Percentiles rank a stretch among this genome's conserved stretches.
phyloP scores from a whole-genome alignment of 1,139 yeast species.

The Geotrichum australiense region DNA sequence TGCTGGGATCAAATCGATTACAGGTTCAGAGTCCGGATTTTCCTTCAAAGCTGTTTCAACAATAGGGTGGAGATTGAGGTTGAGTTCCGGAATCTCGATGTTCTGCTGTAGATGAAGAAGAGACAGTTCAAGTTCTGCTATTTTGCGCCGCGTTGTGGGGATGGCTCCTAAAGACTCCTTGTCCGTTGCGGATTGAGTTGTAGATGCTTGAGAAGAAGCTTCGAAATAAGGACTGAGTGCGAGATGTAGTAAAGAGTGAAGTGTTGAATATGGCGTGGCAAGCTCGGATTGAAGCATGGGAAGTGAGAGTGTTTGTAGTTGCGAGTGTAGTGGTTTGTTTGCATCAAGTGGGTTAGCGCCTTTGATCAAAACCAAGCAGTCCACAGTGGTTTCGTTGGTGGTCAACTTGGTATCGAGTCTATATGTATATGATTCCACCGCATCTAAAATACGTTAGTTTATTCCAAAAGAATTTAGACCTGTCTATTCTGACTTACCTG shows the following conservation, averaged over 20 bases:
- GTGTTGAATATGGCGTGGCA: slow-evolving; percentile 42
- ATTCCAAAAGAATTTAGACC: too few species aligned
- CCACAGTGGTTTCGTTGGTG: slow-evolving; percentile 17
- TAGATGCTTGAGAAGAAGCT: slow-evolving; percentile 30
- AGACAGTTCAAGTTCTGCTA: slow-evolving; percentile 62
- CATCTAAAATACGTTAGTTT: not conserved
- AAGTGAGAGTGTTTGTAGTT: slow-evolving; percentile 36
- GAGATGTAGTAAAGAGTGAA: slow-evolving; percentile 51
- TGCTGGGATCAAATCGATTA: slow-evolving; percentile 33
- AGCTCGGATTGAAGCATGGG: slow-evolving; percentile 21
- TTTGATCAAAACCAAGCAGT: slow-evolving; percentile 41
- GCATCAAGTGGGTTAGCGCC: slow-evolving; percentile 36
- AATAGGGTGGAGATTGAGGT: slow-evolving; percentile 47
- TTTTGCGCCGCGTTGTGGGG: slow-evolving; percentile 39
- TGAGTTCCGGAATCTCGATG: slow-evolving; percentile 61
- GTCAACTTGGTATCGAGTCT: slow-evolving; percentile 18
- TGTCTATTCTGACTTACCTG: not conserved
- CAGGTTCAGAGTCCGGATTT: slow-evolving; percentile 23
- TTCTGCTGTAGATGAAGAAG: slow-evolving; percentile 63
- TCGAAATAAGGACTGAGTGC: slow-evolving; percentile 53
- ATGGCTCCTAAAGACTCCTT: slow-evolving; percentile 23
- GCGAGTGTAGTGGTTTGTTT: slow-evolving; percentile 33
- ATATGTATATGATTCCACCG: slow-evolving; percentile 7
- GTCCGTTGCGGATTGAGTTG: slow-evolving; percentile 19
- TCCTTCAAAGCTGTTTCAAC: slow-evolving; percentile 39